Percentiles rank a stretch among this genome's conserved stretches.
These are phyloP conservation scores for Septoria petroselini DNA, from an alignment of 2,329 filamentous ascomycete genomes.

Conservation along the genomic window DNA sequence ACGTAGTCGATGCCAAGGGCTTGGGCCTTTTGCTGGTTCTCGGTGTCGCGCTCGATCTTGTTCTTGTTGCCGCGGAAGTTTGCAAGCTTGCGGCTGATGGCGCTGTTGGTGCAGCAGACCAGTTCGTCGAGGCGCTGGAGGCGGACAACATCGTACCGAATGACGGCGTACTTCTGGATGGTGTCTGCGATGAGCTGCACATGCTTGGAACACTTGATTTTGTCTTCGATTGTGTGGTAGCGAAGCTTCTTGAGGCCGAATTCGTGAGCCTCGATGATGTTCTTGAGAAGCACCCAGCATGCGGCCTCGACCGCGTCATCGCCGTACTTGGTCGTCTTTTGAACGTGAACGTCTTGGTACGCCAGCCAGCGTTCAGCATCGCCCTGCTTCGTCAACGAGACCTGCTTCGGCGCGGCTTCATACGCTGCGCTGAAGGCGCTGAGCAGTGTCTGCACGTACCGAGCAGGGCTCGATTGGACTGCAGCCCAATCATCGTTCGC, in stretches of 20 bases:
- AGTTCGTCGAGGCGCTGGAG: slow-evolving; percentile 20
- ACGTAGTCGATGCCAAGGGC: slow-evolving; percentile 14
- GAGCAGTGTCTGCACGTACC: slow-evolving; percentile 14
- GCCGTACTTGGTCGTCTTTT: slow-evolving; percentile 17
- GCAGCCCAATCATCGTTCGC: slow-evolving; percentile 14
- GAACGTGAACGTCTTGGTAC: slow-evolving; percentile 17
- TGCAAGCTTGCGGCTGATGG: slow-evolving; percentile 19
- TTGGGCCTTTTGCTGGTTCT: slow-evolving; percentile 13
- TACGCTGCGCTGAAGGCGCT: slow-evolving; percentile 15
- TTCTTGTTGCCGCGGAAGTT: slow-evolving; percentile 21
- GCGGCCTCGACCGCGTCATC: slow-evolving; percentile 15
- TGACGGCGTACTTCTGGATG: slow-evolving; percentile 19
- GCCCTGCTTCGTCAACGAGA: slow-evolving; percentile 7
- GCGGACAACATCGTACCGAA: slow-evolving; percentile 23
- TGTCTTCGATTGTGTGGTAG: slow-evolving; percentile 14
- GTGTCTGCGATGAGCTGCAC: slow-evolving; percentile 15
- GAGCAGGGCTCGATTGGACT: slow-evolving; percentile 10
- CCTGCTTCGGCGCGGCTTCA: slow-evolving; percentile 9
- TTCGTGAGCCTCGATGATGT: slow-evolving; percentile 18
- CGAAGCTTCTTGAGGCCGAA: slow-evolving; percentile 14
- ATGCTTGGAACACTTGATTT: slow-evolving; percentile 17
- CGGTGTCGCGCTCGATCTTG: slow-evolving; percentile 18
- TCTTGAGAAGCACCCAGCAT: slow-evolving; percentile 20
- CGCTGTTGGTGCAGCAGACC: slow-evolving; percentile 16
- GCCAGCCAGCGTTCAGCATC: slow-evolving; percentile 17